Base-by-base conservation (phyloP, 768 basidiomycete species). In the Leccinum variicolor region DNA sequence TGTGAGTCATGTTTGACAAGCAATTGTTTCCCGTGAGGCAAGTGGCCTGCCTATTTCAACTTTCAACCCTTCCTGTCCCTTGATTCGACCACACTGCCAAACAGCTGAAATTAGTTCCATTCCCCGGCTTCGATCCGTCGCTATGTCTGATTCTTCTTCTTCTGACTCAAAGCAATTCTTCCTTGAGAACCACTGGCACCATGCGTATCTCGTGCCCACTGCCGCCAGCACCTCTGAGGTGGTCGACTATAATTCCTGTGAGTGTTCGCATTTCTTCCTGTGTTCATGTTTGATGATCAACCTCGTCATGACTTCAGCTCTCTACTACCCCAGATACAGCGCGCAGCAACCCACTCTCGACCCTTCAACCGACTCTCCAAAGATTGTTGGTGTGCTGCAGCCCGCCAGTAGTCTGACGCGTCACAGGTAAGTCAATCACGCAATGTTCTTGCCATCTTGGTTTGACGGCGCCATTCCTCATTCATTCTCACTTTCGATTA, bases 81-180 rank as follows among this genome's bases (percentile, higher is more conserved):
- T n/a, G n/a, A n/a, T n/a, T n/a, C n/a, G n/a, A n/a, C n/a, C n/a
- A n/a, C n/a, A 78, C 77, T 59, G 75, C 77, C 29, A 90, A 92
- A 71, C 87, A 90, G 68, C 60, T 88, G 23, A 90, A 87, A 76
- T 78, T 89, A 58, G 76, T 90, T 56, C 86, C 88, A 47, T 91
- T 90, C 71, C 90, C 88, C 55, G 81, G 86, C 65, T 78, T 77
- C 58, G 80, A 83, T 58, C 68, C 69, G 79, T 85, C 61, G 75
- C 80, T 63, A 92, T 92, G 90, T 83, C 80, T 66, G 80, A 81
- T 63, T 74, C 71, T 52, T 74, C 77, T 51, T 75, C 73, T 58
- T 77, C 75, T 67, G 86, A 87, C 62, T 79, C 80, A 69, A 83
- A 87, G 62, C 81, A 81, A 67, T 83, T 62, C 79, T 78, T 79